Evolutionary conservation across 2,329 filamentous ascomycete species (phyloP).

Genomic region (Triangularia verruculosa): DNA sequence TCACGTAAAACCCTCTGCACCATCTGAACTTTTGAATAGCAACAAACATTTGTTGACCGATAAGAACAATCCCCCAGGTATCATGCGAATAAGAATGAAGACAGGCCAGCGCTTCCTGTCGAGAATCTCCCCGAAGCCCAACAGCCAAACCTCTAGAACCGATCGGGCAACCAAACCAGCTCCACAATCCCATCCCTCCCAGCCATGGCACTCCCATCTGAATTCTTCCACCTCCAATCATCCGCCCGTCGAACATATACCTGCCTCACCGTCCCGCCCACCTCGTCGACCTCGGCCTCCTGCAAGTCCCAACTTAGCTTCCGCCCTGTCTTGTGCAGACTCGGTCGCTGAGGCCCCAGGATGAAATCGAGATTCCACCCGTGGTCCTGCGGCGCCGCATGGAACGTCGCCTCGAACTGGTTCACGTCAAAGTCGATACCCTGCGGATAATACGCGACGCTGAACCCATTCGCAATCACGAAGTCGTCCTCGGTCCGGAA

Average conservation of each 20-base stretch:
- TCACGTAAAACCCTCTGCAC: too few species aligned
- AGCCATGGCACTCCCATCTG: constrained; percentile 47
- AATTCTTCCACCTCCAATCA: constrained; percentile 52
- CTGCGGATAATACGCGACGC: constrained; percentile 54
- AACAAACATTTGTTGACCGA: too few species aligned
- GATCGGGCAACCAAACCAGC: constrained; percentile 52
- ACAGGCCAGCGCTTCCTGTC: neutral
- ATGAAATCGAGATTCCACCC: constrained; percentile 35
- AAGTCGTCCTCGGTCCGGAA: constrained; percentile 54
- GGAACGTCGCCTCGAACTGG: constrained; percentile 35
- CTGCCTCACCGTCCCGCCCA: constrained; percentile 43
- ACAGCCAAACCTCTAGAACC: neutral
- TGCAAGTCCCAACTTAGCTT: constrained; percentile 46
- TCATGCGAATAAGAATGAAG: neutral
- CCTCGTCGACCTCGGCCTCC: constrained; percentile 44
- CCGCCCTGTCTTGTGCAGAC: constrained; percentile 30
- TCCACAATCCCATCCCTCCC: constrained; percentile 54
- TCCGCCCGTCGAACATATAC: constrained; percentile 52
- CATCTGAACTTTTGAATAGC: too few species aligned
- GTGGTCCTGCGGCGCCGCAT: constrained; percentile 30
- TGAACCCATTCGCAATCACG: constrained; percentile 58
- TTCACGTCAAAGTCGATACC: constrained; percentile 41
- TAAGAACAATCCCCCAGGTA: neutral
- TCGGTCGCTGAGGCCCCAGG: constrained; percentile 32
- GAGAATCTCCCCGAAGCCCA: too few species aligned